phyloP scores from a whole-genome alignment of 129 eudicot genomes.

The Sambucus nigra region DNA sequence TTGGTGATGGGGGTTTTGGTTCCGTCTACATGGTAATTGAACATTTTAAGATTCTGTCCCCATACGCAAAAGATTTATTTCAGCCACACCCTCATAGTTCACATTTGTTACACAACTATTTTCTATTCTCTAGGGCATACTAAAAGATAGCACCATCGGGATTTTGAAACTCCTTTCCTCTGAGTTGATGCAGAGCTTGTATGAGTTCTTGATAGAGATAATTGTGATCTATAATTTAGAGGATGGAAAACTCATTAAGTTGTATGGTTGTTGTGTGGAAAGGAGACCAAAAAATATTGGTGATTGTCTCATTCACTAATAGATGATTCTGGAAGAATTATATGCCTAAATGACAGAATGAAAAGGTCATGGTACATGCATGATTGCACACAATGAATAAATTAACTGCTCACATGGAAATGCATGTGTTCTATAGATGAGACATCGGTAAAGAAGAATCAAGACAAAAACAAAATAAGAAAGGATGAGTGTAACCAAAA shows the following conservation, averaged over 20 bases:
- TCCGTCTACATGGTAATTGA: slow-evolving; percentile 70
- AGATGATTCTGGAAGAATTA: no score
- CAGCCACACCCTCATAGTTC: no score
- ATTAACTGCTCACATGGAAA: no score
- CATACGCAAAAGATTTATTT: not conserved
- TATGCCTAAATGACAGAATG: no score
- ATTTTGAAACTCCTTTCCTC: slow-evolving; percentile 75
- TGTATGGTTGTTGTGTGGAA: slow-evolving; percentile 85
- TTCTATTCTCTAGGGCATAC: slow-evolving; percentile 42
- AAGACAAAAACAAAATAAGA: no score
- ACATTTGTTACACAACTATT: slow-evolving; percentile 6
- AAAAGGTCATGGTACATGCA: no score
- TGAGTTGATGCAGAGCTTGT: slow-evolving; percentile 65
- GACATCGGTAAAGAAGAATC: no score
- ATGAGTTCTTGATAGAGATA: slow-evolving; percentile 71
- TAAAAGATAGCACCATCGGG: slow-evolving; percentile 52
- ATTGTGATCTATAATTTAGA: slow-evolving; percentile 51
- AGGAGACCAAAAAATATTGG: slow-evolving; percentile 52
- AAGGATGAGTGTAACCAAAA: no score
- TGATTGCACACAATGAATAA: no score
- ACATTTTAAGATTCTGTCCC: not conserved
- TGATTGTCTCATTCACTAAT: no score
- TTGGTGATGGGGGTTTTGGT: slow-evolving; percentile 94
- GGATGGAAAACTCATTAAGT: slow-evolving; percentile 72
- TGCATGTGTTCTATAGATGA: no score